Evolutionary conservation across 139 green algal genomes (phyloP), one percentile per base, ranked within the genome.

Genomic region (Chlamydomonas schloesseri): DNA sequence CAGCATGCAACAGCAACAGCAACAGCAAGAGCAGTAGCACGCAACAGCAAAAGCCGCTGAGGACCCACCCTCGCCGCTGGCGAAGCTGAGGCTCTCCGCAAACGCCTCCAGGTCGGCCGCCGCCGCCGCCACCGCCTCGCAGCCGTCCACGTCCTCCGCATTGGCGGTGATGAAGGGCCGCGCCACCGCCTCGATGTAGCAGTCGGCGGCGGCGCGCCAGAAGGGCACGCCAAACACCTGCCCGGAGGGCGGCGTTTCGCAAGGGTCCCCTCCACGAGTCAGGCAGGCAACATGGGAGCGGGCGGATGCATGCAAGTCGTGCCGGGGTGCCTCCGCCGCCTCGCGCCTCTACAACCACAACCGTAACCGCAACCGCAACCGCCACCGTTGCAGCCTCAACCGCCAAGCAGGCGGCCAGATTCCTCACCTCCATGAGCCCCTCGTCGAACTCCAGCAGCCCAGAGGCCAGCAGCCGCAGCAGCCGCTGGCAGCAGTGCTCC

Each of bases 171-270:
- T 84, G 62, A 68, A 84, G n/a, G 78, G 78, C n/a, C 46, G 46
- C 20, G 64, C 78, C 78, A 84, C 78, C 42, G n/a, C 17, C 18
- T 29, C 64, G 64, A 84, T 74, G 78, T 84, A 84, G 78, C 78
- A 84, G 78, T 84, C 78, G 26, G 78, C 64, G 64, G 64, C 78
- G 64, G 78, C 78, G 8, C 78, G 78, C 78, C 78, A 84, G 31
- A 84, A 65, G 10, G 78, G 78, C 21, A 6, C 64, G 10, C 78
- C 78, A 24, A 84, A 65, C 26, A 75, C 29, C 78, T 84, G 72
- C 65, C n/a, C 10, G 3, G 60, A 28, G 58, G 14, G n/a, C n/a
- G n/a, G n/a, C n/a, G n/a, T n/a, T n/a, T n/a, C n/a, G n/a, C n/a
- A n/a, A n/a, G n/a, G n/a, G n/a, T n/a, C n/a, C n/a, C n/a, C n/a